Evolutionary conservation across 495 filamentous ascomycete genomes (phyloP), one percentile per base, ranked within the genome.

Genomic region (Aspergillus kassunensis): DNA sequence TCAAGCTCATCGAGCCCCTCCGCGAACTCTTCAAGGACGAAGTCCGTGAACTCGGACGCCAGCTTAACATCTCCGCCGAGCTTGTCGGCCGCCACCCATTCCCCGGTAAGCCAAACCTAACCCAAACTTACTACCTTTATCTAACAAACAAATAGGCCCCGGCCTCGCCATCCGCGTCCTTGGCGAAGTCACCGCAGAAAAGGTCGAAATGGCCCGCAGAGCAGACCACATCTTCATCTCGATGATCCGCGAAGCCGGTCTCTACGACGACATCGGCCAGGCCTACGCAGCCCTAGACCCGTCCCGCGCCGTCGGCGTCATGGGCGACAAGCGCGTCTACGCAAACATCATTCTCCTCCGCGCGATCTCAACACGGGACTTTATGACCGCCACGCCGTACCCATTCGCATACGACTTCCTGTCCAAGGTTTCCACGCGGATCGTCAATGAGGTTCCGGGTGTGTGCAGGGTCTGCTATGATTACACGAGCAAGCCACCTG

Each of bases 81-180:
- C 82, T 96, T 9, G 85, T 95, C 44, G 86, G 80, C 80, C 76
- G 91, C 13, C 91, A 97, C 60, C 88, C 89, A 29, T 90, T 95
- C 76, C 88, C 86, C 3, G 68, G 65, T 60, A 55, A 53, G 52
- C 40, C 25, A 16, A 9, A 4, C 16, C 24, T 19, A 27, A 18
- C 12, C 12, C 30, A 12, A 15, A 30, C 20, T 23, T 19, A 23
- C 16, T 23, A 13, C 21, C 8, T 3, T 8, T 6, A 40, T 2
- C 8, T 58, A 40, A 64, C 56, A 13, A 59, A 49, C 58, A 53
- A 29, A 48, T 39, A 21, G 79, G 86, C 11, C 90, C 93, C 0
- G 93, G 91, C 5, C 83, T 98, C 51, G 93, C 85, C 19, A 90
- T 97, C 60, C 83, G 93, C 44, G 85, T 97, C 43, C 73, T 96